phyloP scores from a whole-genome alignment of 1,284 basidiomycete genomes.

The Coniophora puteana region DNA sequence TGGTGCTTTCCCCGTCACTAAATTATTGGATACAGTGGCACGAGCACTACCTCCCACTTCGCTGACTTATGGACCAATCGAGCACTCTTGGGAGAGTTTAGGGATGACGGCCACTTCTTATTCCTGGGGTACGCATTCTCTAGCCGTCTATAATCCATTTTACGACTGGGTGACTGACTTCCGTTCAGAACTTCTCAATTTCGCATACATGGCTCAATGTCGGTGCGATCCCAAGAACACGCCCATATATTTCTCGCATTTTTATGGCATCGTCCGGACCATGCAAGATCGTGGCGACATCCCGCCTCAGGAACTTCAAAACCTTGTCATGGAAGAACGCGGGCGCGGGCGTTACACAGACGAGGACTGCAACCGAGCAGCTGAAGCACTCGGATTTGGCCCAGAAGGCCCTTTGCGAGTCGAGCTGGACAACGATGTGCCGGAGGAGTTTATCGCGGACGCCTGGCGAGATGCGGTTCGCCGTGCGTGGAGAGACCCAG shows the following conservation, averaged over 20 bases:
- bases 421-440: constrained; percentile 63
- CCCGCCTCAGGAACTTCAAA: constrained; percentile 44
- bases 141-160: no score
- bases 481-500: constrained; percentile 55
- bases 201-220: constrained; percentile 73
- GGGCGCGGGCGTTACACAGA: constrained; percentile 60
- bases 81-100: constrained; percentile 41
- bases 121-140: constrained; percentile 46
- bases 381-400: constrained; percentile 61
- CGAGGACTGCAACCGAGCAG: constrained; percentile 47
- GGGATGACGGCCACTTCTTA: constrained; percentile 65
- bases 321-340: constrained; percentile 53
- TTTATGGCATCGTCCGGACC: constrained; percentile 46
- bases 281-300: constrained; percentile 43
- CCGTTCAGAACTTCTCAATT: constrained; percentile 58
- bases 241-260: constrained; percentile 54
- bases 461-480: constrained; percentile 66
- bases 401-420: constrained; percentile 51
- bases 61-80: constrained; percentile 34
- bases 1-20: constrained; percentile 3
- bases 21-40: constrained; percentile 38
- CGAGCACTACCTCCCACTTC: constrained; percentile 43
- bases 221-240: constrained; percentile 71
- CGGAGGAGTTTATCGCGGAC: constrained; percentile 61
- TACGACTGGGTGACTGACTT: constrained; percentile 5